Percentiles rank a stretch among this genome's conserved stretches.
Evolutionary conservation across 345 rosid genomes (phyloP).

Genomic region (Eucalyptus tenuipes): DNA sequence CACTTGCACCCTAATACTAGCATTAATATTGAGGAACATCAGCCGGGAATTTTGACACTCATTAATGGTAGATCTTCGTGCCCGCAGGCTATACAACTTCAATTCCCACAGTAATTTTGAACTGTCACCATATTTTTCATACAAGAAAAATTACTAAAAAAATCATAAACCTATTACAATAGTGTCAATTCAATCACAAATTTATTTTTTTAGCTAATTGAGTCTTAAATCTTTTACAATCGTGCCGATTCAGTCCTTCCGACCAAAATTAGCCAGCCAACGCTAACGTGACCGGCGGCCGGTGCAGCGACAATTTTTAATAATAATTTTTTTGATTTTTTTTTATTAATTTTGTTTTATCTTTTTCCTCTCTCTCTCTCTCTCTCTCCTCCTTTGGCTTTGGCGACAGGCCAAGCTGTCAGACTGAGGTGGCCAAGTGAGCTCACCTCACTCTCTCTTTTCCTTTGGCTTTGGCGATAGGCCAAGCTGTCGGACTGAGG

Average conservation of each 20-base stretch:
- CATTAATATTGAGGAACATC: not conserved
- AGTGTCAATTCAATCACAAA: accelerated
- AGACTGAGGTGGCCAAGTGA: no score
- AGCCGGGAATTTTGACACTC: not conserved
- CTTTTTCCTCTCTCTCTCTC: accelerated
- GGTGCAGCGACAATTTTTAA: accelerated
- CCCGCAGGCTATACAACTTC: not conserved
- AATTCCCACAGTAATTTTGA: not conserved
- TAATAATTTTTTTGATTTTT: no score
- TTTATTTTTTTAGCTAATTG: no score
- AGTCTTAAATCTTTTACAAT: no score
- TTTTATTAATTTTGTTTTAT: accelerated
- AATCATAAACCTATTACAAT: accelerated
- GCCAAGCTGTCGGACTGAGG: accelerated
- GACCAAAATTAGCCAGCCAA: accelerated
- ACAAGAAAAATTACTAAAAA: no score
- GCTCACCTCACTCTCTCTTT: accelerated
- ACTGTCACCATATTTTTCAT: accelerated
- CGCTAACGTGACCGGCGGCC: accelerated
- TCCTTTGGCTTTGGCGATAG: no score
- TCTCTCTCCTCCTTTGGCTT: no score
- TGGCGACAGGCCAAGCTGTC: accelerated
- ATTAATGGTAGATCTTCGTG: not conserved
- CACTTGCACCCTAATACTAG: not conserved
- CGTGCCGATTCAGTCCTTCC: accelerated